Conservation (phyloP, 192 early-diverging fungal species). For the Backusella tarrabulga region DNA sequence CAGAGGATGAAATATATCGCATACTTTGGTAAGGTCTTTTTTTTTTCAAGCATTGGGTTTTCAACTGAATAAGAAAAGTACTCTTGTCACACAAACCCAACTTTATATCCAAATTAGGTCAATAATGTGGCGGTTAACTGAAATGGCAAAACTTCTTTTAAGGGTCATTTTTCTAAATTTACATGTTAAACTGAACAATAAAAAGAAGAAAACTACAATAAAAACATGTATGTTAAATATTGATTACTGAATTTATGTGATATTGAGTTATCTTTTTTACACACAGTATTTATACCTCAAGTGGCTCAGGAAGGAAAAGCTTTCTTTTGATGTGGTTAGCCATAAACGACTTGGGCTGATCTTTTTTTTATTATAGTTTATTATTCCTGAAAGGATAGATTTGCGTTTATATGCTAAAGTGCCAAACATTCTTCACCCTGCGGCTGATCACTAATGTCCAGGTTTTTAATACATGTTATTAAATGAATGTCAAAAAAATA, state of each 20-base stretch:
- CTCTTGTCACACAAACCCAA: too few species aligned
- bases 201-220: neutral
- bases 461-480: neutral
- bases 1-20: too few species aligned
- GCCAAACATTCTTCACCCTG: neutral
- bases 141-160: neutral
- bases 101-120: neutral
- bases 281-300: neutral
- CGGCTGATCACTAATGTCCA: neutral
- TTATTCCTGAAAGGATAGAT: neutral
- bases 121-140: neutral
- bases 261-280: neutral
- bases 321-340: neutral
- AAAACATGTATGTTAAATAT: neutral
- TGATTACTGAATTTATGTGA: neutral
- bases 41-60: too few species aligned
- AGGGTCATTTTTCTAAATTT: neutral
- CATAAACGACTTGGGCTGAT: neutral
- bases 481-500: neutral
- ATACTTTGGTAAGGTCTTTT: too few species aligned
- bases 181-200: neutral
- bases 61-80: too few species aligned
- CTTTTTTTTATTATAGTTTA: neutral
- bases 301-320: neutral
- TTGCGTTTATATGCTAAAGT: neutral